Conservation (phyloP, 208 protist genomes). For the Willaertia magna region DNA sequence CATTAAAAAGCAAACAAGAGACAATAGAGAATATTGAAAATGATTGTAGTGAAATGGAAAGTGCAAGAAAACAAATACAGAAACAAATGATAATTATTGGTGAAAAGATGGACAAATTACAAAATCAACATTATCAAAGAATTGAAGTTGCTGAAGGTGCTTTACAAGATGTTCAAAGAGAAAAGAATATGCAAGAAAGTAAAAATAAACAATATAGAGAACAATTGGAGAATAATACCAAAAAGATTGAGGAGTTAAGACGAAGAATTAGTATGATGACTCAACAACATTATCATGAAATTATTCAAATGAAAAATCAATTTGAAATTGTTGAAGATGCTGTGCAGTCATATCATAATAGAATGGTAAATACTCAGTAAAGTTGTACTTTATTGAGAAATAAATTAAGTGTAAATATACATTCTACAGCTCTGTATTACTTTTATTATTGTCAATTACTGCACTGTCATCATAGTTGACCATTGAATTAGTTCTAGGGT, state of each 20-base stretch:
- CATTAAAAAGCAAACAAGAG: not conserved
- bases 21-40: not conserved
- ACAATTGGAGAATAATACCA: not conserved
- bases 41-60: not conserved
- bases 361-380: too few relatives aligned
- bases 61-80: not conserved
- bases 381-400: too few relatives aligned
- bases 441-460: too few relatives aligned
- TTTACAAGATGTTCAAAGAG: not conserved
- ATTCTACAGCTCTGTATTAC: too few relatives aligned
- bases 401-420: too few relatives aligned
- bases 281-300: too few relatives aligned
- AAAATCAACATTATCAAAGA: not conserved
- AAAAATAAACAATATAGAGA: not conserved
- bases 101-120: not conserved
- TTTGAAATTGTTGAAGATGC: too few relatives aligned
- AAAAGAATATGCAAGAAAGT: not conserved
- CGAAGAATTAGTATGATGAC: too few relatives aligned
- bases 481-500: too few relatives aligned
- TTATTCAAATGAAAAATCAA: too few relatives aligned
- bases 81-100: not conserved
- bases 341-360: too few relatives aligned
- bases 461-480: too few relatives aligned
- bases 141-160: not conserved
- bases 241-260: not conserved